Base-by-base conservation (phyloP, 1,284 basidiomycete species). In the Fomitopsis schrenkii region DNA sequence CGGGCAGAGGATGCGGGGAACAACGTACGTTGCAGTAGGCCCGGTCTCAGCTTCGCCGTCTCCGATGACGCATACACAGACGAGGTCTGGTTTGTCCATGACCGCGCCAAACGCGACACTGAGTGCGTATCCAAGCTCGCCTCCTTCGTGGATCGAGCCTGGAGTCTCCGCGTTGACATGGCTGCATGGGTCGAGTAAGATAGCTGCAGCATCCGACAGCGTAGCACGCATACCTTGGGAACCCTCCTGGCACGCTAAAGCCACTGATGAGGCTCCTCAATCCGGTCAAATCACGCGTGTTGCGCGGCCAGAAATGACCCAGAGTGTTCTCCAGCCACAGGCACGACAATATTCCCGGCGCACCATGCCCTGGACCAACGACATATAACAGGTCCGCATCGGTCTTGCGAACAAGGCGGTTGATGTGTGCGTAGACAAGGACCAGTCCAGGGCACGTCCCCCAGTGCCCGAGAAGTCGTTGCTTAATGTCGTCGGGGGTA, bases 31-130 rank as follows among this genome's bases (percentile, higher is more conserved):
- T 5, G 92, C 91, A 30, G 91, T 93, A 0, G 92, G 91, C 2
- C 92, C 93, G 1, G 91, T 92, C 76, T 95, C 93, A 26, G 87
- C 87, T 76, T 95, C 94, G 40, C 94, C 94, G 64, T 95, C 94
- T 40, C 94, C 94, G 22, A 96, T 79, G 41, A 96, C 81, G 63
- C 87, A 91, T 53, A 88, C 82, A 17, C 90, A 85, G 66, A 95
- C 83, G 22, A 93, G 84, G 70, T 95, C 83, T 9, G 93, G 94
- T 63, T 91, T 90, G 75, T 96, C 94, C 91, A 96, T 94, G 66
- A 94, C 83, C 17, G 88, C 86, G 41, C 91, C 91, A 68, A 92
- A 95, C 0, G 93, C 84, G 10, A 94, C 93, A 40, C 87, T 82
- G 45, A 96, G 84, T 0, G 93, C 91, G 67, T 94, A 94, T 15